Conservation (phyloP, 73 alveolate species). For the Symbiodinium natans region DNA sequence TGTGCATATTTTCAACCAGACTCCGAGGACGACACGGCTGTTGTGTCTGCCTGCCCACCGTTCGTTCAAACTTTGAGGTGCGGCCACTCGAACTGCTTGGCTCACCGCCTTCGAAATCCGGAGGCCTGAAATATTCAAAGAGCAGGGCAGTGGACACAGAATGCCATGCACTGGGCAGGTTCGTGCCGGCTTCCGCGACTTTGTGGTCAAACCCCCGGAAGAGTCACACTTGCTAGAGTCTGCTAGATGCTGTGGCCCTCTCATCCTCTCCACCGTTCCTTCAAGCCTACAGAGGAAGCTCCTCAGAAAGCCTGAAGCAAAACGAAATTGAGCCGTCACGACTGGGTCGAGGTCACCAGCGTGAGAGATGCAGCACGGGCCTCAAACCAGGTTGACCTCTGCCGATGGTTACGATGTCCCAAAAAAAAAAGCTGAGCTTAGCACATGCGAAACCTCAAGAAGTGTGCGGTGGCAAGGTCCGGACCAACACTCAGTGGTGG, state of each 20-base stretch:
- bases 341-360: conserved; percentile 22
- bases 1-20: too few relatives aligned
- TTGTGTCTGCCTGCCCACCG: too few relatives aligned
- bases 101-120: conserved; percentile 65
- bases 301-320: too few relatives aligned
- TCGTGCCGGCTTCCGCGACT: conserved; percentile 82
- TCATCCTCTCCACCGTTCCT: too few relatives aligned
- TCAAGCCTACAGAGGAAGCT: not conserved
- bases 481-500: conserved; percentile 66
- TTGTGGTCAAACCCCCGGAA: conserved; percentile 4
- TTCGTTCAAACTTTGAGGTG: too few relatives aligned
- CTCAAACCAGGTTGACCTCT: not conserved
- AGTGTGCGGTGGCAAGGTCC: too few relatives aligned
- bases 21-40: too few relatives aligned
- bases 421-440: too few relatives aligned
- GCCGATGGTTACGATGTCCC: not conserved
- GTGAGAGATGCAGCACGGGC: conserved; percentile 36
- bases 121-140: not conserved
- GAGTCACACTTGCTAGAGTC: not conserved
- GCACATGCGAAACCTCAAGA: too few relatives aligned
- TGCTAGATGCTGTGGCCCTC: too few relatives aligned
- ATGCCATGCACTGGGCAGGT: not conserved
- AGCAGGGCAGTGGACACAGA: too few relatives aligned
- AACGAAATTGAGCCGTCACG: too few relatives aligned
- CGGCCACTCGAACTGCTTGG: conserved; percentile 63